Evolutionary conservation across 345 rosid genomes (phyloP), one percentile per base, ranked within the genome.

Genomic region (Hypericum androsaemum): DNA sequence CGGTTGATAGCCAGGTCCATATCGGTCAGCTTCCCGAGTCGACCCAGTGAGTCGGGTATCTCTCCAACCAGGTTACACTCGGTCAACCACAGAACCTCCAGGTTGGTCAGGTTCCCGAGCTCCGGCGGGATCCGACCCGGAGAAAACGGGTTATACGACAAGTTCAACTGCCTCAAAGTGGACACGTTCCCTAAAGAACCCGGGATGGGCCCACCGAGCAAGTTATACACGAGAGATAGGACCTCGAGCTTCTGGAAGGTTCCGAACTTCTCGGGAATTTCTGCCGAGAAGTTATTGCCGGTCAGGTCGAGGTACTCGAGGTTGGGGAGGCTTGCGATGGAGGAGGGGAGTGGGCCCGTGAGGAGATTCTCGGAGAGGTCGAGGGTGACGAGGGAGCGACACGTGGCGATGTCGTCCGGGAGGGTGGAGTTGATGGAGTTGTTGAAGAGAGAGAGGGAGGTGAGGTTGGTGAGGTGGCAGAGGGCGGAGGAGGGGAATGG

Each of bases 401-500:
- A 90, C 5, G 64, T 16, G 57, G n/a, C n/a, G n/a, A n/a, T n/a
- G n/a, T n/a, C n/a, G n/a, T n/a, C n/a, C n/a, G n/a, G n/a, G n/a
- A 77, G 45, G 49, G 87, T 17, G 28, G 67, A 84, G 17, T 39
- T 39, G 12, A 89, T 66, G 57, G 84, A 79, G 28, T 69, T 84
- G 17, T 39, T 39, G 12, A 87, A 64, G 57, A 87, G 80, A 43
- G 95, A 66, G 8, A 83, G 73, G 71, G 81, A 82, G 71, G 87
- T 75, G 71, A 0, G 35, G 72, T 82, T 90, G 76, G 69, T 54
- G 36, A 87, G 89, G 43, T 77, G 76, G 64, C 98, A 92, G 64
- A 92, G 64, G 75, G n/a, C n/a, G n/a, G 74, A 41, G 59, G 74
- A 37, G 1, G 96, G 96, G 72, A 92, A 88, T 48, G 88, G 80